A percentile compares a stretch with the other conserved stretches of the same genome.
These are phyloP conservation scores for Colletotrichum coccodes DNA, from an alignment of 2,329 filamentous ascomycete species.

Conservation along the genomic window DNA sequence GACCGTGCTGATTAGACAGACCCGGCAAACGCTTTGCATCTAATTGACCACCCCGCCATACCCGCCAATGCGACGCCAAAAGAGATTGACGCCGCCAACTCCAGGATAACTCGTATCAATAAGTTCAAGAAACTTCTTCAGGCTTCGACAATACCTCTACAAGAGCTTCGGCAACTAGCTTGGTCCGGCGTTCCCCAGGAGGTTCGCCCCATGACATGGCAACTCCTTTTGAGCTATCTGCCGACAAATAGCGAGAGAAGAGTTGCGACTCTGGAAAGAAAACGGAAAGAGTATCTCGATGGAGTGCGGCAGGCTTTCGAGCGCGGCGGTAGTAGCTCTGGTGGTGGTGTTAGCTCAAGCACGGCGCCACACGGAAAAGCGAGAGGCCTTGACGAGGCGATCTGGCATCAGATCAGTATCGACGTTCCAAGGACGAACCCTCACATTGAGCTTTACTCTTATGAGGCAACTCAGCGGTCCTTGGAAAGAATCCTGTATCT, in stretches of 20 bases:
- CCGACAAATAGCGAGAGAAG: conserved; percentile 96
- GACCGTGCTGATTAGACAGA: conserved; percentile 51
- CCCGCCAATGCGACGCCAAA: conserved; percentile 81
- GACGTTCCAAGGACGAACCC: conserved; percentile 97
- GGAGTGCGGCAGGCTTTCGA: conserved; percentile 82
- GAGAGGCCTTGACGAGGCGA: conserved; percentile 88
- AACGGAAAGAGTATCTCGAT: conserved; percentile 95
- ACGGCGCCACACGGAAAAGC: conserved; percentile 52
- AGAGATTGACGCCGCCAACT: conserved; percentile 86
- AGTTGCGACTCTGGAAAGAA: conserved; percentile 89
- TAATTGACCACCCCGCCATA: conserved; percentile 87
- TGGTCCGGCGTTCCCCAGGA: conserved; percentile 97
- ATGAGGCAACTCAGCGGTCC: conserved; percentile 94
- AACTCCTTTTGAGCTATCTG: conserved; percentile 92
- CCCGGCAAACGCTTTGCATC: conserved; percentile 92
- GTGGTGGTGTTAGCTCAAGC: conserved; percentile 49
- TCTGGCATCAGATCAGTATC: conserved; percentile 99
- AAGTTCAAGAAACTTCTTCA: conserved; percentile 98
- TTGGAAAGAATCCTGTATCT: conserved; percentile 95
- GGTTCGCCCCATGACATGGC: conserved; percentile 99
- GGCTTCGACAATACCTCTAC: conserved; percentile 85
- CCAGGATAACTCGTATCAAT: conserved; percentile 92
- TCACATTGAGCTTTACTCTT: conserved; percentile 93
- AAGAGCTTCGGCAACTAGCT: conserved; percentile 84
- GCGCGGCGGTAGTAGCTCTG: conserved; percentile 52